Conservation (phyloP, 495 filamentous ascomycete species). For the Xylaria acuta region DNA sequence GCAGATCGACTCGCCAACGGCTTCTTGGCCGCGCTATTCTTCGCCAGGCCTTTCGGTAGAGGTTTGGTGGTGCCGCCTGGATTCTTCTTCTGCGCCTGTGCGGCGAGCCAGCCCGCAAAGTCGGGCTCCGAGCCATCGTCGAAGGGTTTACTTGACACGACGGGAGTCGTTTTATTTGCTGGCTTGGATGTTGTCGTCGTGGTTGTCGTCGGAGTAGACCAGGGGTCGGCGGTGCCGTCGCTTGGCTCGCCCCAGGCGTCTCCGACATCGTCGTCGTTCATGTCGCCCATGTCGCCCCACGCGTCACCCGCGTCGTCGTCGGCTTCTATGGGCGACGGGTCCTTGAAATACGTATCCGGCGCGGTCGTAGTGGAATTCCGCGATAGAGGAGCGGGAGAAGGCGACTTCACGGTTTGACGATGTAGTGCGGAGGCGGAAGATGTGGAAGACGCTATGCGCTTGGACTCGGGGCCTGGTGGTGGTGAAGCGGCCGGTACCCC, state of each 20-base stretch:
- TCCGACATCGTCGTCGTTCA: conserved; percentile 62
- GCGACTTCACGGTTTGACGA: conserved; percentile 59
- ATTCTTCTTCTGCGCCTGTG: conserved; percentile 76
- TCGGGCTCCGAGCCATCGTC: conserved; percentile 88
- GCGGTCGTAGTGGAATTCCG: conserved; percentile 51
- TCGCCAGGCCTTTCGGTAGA: conserved; percentile 78
- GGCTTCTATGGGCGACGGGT: conserved; percentile 50
- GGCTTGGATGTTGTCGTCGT: neutral
- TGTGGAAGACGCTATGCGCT: conserved; percentile 40
- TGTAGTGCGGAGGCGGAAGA: conserved; percentile 61
- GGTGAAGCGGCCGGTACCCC: conserved; percentile 30
- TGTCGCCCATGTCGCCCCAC: conserved; percentile 74
- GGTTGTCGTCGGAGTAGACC: conserved; percentile 36
- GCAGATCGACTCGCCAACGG: conserved; percentile 37
- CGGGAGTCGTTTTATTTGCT: conserved; percentile 27
- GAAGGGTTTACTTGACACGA: conserved; percentile 59
- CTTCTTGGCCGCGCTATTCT: conserved; percentile 53
- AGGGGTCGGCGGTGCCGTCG: conserved; percentile 41
- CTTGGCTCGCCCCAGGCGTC: conserved; percentile 54
- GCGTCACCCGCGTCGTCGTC: conserved; percentile 66
- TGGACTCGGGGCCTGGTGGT: conserved; percentile 29
- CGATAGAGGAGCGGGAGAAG: conserved; percentile 49
- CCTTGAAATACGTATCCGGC: conserved; percentile 52
- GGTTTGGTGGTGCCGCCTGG: conserved; percentile 56
- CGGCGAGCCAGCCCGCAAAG: conserved; percentile 91